Evolutionary conservation across 23 red algal genomes (phyloP), one percentile per base, ranked within the genome.

Genomic region (Cyanidiococcus yangmingshanensis): DNA sequence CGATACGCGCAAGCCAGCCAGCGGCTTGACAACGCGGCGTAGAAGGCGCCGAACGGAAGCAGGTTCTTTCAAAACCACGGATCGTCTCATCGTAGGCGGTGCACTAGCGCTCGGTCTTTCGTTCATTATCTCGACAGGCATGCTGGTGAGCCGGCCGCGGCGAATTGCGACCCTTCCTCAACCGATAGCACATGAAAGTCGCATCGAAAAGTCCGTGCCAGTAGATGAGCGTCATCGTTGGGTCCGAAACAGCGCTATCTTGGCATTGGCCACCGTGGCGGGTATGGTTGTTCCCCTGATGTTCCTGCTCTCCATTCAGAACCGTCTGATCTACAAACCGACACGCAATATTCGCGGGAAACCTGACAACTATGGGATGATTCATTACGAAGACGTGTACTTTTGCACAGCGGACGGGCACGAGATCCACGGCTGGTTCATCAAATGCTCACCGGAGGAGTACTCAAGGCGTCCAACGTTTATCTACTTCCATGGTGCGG

Each of bases 401-500:
- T 88, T 89, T 59, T 85, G 80, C 71, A 97, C 93, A n/a, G 57
- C 77, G 30, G 93, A 97, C 83, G 85, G 83, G 1, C 83, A 88
- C 0, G 76, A 85, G 50, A 97, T 97, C 74, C 57, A 76, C 39
- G 93, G 93, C 24, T 97, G 93, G 93, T 97, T 97, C 71, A 91
- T 97, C 75, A 57, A 75, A 67, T 82, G 84, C 76, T 83, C 80
- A 15, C 39, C 38, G 1, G 76, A 84, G 16, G 77, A 75, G 30
- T 91, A 89, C 57, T 26, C n/a, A 37, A 75, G 35, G 34, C 87
- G 76, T 7, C 80, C 85, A 35, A 97, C 93, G 0, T 39, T 97
- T 27, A 68, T 97, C 21, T 97, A 91, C 79, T 97, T 97, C 67
- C 93, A 97, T 74, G 93, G 93, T 18, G 87, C 87, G 1, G 93